Conservation (phyloP, 345 rosid genomes). For the Sonneratia alba region DNA sequence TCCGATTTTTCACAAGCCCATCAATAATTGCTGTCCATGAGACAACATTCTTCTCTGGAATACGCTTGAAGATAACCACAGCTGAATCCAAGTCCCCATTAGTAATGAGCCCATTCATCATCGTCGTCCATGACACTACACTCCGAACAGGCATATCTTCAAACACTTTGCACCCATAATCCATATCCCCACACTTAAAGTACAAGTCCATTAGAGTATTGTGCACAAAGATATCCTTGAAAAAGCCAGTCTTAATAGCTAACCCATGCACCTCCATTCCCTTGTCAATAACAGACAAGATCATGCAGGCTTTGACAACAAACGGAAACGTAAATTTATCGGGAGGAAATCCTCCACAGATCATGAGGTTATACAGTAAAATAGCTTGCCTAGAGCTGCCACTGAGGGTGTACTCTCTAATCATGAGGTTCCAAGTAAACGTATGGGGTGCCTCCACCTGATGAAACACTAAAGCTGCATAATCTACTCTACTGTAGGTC, state of each 20-base stretch:
- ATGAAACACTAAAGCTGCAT: conserved; percentile 44
- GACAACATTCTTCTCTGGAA: conserved; percentile 56
- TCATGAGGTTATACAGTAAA: conserved; percentile 45
- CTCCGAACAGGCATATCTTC: conserved; percentile 36
- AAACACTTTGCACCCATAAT: conserved; percentile 41
- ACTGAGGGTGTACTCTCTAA: conserved; percentile 35
- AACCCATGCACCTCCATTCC: conserved; percentile 52
- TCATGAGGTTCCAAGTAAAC: conserved; percentile 71
- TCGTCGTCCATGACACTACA: conserved; percentile 69
- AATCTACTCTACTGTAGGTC: conserved; percentile 27
- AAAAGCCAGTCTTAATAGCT: conserved; percentile 50
- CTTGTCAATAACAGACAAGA: conserved; percentile 19
- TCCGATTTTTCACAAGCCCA: conserved; percentile 39
- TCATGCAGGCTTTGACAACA: conserved; percentile 50
- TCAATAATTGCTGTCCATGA: conserved; percentile 69
- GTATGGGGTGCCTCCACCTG: conserved; percentile 30
- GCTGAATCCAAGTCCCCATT: conserved; percentile 41
- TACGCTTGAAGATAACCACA: conserved; percentile 30
- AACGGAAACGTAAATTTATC: conserved; percentile 78
- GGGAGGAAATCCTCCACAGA: conserved; percentile 26
- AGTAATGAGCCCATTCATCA: conserved; percentile 51
- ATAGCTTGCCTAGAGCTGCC: conserved; percentile 42
- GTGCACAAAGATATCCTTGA: conserved; percentile 36
- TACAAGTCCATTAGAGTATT: conserved; percentile 60
- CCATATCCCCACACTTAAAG: conserved; percentile 37